Base-by-base conservation (phyloP, 2,329 filamentous ascomycete genomes). In the Dendryphion nanum region DNA sequence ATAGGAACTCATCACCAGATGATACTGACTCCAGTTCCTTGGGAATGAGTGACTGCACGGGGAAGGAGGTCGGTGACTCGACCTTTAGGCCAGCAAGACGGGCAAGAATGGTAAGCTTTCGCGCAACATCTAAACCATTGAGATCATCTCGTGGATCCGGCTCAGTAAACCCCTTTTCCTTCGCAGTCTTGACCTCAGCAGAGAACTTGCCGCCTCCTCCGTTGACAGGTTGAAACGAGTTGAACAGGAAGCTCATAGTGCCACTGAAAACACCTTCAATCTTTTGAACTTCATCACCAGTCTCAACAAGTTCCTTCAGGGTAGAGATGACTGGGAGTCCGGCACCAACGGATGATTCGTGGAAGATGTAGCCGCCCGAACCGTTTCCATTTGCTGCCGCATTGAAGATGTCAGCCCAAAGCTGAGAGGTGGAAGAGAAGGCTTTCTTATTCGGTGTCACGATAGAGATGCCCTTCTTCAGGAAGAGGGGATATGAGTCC, bases 381-480 rank as follows among this genome's bases (percentile, higher is more conserved):
- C 85, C 86, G 21, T 70, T 66, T 30, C 85, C 85, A 1, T 77
- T 74, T 33, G 78, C 75, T 1, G 89, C 84, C 1, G 87, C 78
- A 3, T 74, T 70, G 67, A 95, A 94, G 61, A 98, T 96, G 47
- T 86, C 81, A 58, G 87, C 79, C 90, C 91, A 98, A 39, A 95
- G 74, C 53, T 81, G 75, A 57, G 87, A 82, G 31, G 80, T 82
- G 41, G 86, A 83, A 0, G 89, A 94, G 70, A 98, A 98, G 12
- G 86, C 91, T 71, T 98, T 98, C 76, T 98, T 98, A 77, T 97
- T 98, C 30, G 93, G 90, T 1, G 93, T 98, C 18, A 97, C 88
- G 55, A 98, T 82, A 67, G 82, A 91, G 66, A 98, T 83, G 10
- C 90, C 91, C 47, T 82, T 80, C 57, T 79, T 77, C 44, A 98